Base-by-base conservation (phyloP, 371 early-diverging fungal genomes). In the Circinella umbellata region DNA sequence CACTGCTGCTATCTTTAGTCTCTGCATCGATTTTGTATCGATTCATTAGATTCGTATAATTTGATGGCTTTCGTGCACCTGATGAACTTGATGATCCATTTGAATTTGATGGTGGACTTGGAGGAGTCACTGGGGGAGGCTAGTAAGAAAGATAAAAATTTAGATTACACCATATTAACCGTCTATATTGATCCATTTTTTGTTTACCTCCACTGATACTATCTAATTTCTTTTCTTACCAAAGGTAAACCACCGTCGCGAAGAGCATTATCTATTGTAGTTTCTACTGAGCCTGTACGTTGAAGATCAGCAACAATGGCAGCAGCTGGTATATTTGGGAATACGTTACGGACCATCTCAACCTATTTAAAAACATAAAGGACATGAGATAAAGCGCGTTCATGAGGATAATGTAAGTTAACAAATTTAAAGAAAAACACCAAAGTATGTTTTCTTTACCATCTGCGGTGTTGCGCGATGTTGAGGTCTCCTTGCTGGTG, bases 211-310 rank as follows among this genome's bases (percentile, higher is more conserved):
- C 27, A 27, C 27, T 27, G 27, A 27, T 27, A 27, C 27, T 27
- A 27, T 27, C 27, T 27, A 27, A 27, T 27, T 51, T 1, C 51
- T 15, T 5, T 51, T 51, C 51, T 34, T 88, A 90, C 92, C 82
- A 90, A 76, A 36, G 92, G 93, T 55, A 94, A 79, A 62, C 91
- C 80, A 54, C 92, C 90, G 64, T 92, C 85, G 49, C 90, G 87
- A 51, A 96, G 86, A 47, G 95, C 94, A 77, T 95, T 94, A 70
- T 96, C 95, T 69, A 93, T 92, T 13, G 96, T 96, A 37, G 87
- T 81, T 68, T 94, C 94, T 15, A 95, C 94, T 39, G 93, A 93
- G 11, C 96, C 95, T 18, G 95, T 95, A 61, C 92, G 89, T 70
- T 92, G 89, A 34, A 96, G 86, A 79, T 95, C 96, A 10, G 88